phyloP scores from a whole-genome alignment of 139 green algal genomes.

The Coelastrella sp. region DNA sequence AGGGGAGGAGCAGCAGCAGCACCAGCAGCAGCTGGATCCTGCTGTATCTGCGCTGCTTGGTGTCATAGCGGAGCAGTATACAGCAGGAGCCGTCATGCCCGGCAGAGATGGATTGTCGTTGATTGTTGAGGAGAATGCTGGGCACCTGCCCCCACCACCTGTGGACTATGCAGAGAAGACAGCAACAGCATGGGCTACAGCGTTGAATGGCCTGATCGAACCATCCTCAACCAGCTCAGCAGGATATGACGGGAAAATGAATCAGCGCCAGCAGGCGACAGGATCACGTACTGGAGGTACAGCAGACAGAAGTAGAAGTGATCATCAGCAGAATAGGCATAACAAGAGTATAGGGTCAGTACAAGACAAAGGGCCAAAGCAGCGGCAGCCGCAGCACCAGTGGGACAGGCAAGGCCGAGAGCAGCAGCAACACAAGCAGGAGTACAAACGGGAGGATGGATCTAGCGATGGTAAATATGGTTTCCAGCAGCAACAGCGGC shows the following conservation, averaged over 20 bases:
- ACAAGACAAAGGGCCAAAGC: no score
- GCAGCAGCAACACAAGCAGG: background rate
- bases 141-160: background rate
- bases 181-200: background rate
- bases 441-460: background rate
- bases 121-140: slow-evolving; percentile 28
- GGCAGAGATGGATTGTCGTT: slow-evolving; percentile 3
- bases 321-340: background rate
- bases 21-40: background rate
- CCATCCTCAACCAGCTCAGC: no score
- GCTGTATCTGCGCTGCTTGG: background rate
- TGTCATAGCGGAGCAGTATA: slow-evolving; percentile 1
- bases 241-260: no score
- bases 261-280: no score
- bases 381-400: background rate
- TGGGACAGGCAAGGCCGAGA: background rate
- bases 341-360: background rate
- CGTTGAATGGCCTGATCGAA: background rate
- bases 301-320: background rate
- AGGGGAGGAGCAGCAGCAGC: slow-evolving; percentile 4
- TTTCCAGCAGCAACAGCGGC: background rate
- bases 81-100: background rate
- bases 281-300: background rate
- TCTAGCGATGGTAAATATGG: background rate
- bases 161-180: background rate